Evolutionary conservation across 768 basidiomycete species (phyloP).

Genomic region (Goffeauzyma gilvescens): DNA sequence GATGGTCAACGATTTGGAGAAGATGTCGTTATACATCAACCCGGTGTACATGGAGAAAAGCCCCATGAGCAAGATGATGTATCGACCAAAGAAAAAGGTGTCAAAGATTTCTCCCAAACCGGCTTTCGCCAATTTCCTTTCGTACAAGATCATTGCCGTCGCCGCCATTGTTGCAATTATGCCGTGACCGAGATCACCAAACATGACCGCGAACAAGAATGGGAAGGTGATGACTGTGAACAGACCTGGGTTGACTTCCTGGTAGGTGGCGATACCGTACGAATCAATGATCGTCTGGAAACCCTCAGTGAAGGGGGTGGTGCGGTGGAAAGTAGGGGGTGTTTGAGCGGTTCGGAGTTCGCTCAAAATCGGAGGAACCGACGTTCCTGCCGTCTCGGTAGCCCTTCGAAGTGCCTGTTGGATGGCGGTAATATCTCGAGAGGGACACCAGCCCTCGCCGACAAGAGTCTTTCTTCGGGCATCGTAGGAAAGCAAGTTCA

Average conservation of each 20-base stretch:
- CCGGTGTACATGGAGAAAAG: conserved; percentile 89
- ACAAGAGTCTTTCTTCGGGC: conserved; percentile 80
- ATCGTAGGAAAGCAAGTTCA: conserved; percentile 92
- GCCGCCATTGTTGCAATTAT: conserved; percentile 60
- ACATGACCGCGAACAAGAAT: conserved; percentile 98
- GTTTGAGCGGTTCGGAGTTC: conserved; percentile 75
- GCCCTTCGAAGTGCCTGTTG: conserved; percentile 76
- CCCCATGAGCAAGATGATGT: conserved; percentile 98
- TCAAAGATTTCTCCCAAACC: conserved; percentile 53
- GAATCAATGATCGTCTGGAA: conserved; percentile 98
- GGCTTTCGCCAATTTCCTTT: conserved; percentile 54
- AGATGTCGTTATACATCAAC: conserved; percentile 95
- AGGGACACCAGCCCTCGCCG: conserved; percentile 95
- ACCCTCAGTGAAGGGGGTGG: conserved; percentile 87
- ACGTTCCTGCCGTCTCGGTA: conserved; percentile 84
- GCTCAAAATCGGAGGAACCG: conserved; percentile 74
- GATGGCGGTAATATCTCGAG: conserved; percentile 67
- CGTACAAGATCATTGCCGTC: conserved; percentile 65
- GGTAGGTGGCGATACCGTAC: conserved; percentile 83
- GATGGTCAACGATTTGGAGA: conserved; percentile 74
- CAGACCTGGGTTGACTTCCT: conserved; percentile 90
- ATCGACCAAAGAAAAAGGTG: conserved; percentile 45
- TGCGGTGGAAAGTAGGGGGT: conserved; percentile 85
- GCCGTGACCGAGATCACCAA: conserved; percentile 96
- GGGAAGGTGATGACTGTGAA: conserved; percentile 75